A percentile compares a stretch with the other conserved stretches of the same genome.
Evolutionary conservation across 1,284 basidiomycete genomes (phyloP).

Genomic region (Ganoderma leucocontextum): DNA sequence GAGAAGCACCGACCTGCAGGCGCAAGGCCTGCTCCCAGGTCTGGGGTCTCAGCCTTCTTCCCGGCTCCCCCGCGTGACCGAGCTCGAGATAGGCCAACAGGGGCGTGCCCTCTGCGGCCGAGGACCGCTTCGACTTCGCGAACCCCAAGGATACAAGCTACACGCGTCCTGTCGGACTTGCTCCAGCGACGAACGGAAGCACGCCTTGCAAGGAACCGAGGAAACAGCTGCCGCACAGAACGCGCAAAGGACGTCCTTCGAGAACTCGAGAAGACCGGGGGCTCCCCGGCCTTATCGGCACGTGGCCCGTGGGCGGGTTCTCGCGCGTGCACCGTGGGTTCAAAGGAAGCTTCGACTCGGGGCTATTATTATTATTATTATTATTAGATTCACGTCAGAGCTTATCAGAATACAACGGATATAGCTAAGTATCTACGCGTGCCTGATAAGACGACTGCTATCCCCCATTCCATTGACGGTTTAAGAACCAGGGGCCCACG

Average conservation of each 20-base stretch:
- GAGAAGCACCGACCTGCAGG: too few relatives aligned
- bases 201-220: conserved; percentile 1
- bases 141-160: neutral
- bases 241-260: neutral
- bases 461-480: too few relatives aligned
- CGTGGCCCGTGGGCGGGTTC: neutral
- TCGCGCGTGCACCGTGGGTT: neutral
- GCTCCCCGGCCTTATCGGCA: neutral
- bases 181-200: neutral
- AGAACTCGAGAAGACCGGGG: neutral
- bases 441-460: too few relatives aligned
- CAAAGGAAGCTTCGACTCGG: neutral
- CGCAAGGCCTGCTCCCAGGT: too few relatives aligned
- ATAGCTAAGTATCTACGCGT: too few relatives aligned
- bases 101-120: neutral
- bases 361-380: too few relatives aligned
- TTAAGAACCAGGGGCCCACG: too few relatives aligned
- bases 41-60: neutral
- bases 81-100: neutral
- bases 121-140: neutral
- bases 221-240: neutral
- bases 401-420: too few relatives aligned
- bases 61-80: neutral
- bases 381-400: too few relatives aligned
- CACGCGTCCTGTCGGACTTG: neutral